These are phyloP conservation scores for Cryptococcus sp. DNA, from an alignment of 1,284 basidiomycete species.

Conservation along the genomic window DNA sequence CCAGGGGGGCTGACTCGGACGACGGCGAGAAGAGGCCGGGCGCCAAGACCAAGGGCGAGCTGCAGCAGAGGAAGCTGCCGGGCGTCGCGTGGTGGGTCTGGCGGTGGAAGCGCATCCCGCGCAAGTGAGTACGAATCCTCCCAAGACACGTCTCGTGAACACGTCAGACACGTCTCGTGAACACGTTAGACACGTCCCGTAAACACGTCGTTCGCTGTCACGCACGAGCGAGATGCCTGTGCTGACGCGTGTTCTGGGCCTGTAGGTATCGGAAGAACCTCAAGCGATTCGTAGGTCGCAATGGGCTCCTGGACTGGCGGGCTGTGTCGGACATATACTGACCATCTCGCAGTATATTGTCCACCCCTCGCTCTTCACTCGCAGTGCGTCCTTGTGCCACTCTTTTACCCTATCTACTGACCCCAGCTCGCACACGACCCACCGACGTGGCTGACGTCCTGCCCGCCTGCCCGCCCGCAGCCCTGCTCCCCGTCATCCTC, in stretches of 20 bases:
- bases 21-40: not conserved
- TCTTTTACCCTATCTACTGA: not conserved
- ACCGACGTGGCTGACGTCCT: not conserved
- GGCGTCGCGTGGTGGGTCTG: conserved; percentile 40
- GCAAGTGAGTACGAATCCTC: conserved; percentile 26
- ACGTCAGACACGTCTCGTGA: no score
- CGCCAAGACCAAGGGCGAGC: conserved; percentile 11
- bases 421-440: not conserved
- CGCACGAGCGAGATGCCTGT: not conserved
- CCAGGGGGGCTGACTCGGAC: not conserved
- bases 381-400: conserved; percentile 21
- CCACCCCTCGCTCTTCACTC: conserved; percentile 36
- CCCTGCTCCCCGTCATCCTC: conserved; percentile 31
- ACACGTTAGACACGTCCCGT: no score
- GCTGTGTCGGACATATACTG: not conserved
- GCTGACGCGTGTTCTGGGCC: not conserved
- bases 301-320: not conserved
- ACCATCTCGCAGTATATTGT: conserved; percentile 36
- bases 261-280: conserved; percentile 42
- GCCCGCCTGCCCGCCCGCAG: conserved; percentile 12
- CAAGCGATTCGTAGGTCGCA: conserved; percentile 34
- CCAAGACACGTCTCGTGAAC: no score
- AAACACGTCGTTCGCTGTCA: no score
- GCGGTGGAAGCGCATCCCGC: conserved; percentile 33
- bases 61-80: conserved; percentile 20